Percentiles rank a stretch among this genome's conserved stretches.
Conservation (phyloP, 2,329 filamentous ascomycete genomes). For the Westerdykella aurantiaca region DNA sequence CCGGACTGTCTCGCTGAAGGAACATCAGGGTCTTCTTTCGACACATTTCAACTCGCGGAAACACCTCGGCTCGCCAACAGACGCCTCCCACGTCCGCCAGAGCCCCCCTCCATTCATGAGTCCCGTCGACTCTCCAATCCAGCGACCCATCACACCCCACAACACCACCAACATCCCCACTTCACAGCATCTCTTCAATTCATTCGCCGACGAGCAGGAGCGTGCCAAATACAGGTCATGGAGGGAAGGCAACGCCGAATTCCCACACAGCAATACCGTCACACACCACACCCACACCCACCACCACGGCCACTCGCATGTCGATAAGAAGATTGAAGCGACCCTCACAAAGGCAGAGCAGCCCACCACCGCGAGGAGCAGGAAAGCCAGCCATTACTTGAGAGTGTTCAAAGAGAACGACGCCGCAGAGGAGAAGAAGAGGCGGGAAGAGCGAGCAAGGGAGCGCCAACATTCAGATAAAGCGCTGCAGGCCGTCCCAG, state of each 20-base stretch:
- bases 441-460: slow-evolving; percentile 42
- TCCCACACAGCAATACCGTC: slow-evolving; percentile 32
- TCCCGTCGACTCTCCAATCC: slow-evolving; percentile 33
- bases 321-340: slow-evolving; percentile 60
- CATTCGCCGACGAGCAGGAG: slow-evolving; percentile 25
- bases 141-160: slow-evolving; percentile 26
- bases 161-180: slow-evolving; percentile 8
- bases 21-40: slow-evolving; percentile 27
- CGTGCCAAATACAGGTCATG: slow-evolving; percentile 45
- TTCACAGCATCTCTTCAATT: slow-evolving; percentile 3
- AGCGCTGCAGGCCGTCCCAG: slow-evolving; percentile 16
- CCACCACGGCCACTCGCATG: slow-evolving; percentile 42
- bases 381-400: slow-evolving; percentile 61
- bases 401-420: slow-evolving; percentile 61
- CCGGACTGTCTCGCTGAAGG: slow-evolving; percentile 19
- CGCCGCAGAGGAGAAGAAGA: slow-evolving; percentile 48
- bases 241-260: slow-evolving; percentile 44
- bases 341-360: slow-evolving; percentile 55
- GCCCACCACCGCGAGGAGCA: slow-evolving; percentile 51
- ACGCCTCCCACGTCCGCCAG: slow-evolving; percentile 17
- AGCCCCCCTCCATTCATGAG: slow-evolving; percentile 36
- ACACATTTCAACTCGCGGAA: slow-evolving; percentile 28
- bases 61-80: slow-evolving; percentile 12
- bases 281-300: slow-evolving; percentile 30
- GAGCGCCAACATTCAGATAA: slow-evolving; percentile 32